phyloP scores from a whole-genome alignment of 2,329 filamentous ascomycete genomes.

The Colletotrichum liaoningense region DNA sequence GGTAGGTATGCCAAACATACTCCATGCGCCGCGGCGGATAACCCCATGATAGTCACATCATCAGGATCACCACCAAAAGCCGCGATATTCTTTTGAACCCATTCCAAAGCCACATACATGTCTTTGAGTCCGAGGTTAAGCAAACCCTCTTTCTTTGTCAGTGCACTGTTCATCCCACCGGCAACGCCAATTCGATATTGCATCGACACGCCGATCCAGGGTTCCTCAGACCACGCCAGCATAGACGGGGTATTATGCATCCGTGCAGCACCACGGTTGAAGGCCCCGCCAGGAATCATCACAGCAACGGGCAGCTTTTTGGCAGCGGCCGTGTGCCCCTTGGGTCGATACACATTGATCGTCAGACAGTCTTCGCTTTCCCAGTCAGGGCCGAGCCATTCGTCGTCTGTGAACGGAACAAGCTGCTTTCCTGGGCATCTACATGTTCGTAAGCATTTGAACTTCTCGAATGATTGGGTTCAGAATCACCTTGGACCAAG shows the following conservation, averaged over 20 bases:
- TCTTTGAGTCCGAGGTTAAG: conserved; percentile 66
- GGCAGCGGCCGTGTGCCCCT: conserved; percentile 39
- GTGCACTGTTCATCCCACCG: conserved; percentile 66
- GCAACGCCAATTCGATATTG: conserved; percentile 64
- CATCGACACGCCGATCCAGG: conserved; percentile 60
- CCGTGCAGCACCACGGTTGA: conserved; percentile 45
- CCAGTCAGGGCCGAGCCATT: conserved; percentile 43
- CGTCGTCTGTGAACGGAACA: conserved; percentile 45
- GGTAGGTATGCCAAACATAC: conserved; percentile 30
- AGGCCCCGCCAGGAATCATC: conserved; percentile 53
- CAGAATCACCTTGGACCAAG: conserved; percentile 37
- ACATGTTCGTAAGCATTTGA: background rate
- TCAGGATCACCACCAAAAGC: conserved; percentile 61
- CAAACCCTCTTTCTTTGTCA: conserved; percentile 61
- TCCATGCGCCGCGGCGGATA: conserved; percentile 48
- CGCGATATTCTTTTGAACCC: conserved; percentile 63
- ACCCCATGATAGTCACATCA: conserved; percentile 60
- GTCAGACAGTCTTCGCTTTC: conserved; percentile 65
- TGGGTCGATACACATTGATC: conserved; percentile 61
- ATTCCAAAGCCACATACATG: conserved; percentile 58
- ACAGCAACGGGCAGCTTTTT: conserved; percentile 59
- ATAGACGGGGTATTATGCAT: conserved; percentile 57
- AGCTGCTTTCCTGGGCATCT: conserved; percentile 46
- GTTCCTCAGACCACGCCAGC: conserved; percentile 58
- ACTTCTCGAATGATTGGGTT: background rate